These are phyloP conservation scores for Colletotrichum siamense DNA, from an alignment of 2,329 filamentous ascomycete species.

Conservation along the genomic window DNA sequence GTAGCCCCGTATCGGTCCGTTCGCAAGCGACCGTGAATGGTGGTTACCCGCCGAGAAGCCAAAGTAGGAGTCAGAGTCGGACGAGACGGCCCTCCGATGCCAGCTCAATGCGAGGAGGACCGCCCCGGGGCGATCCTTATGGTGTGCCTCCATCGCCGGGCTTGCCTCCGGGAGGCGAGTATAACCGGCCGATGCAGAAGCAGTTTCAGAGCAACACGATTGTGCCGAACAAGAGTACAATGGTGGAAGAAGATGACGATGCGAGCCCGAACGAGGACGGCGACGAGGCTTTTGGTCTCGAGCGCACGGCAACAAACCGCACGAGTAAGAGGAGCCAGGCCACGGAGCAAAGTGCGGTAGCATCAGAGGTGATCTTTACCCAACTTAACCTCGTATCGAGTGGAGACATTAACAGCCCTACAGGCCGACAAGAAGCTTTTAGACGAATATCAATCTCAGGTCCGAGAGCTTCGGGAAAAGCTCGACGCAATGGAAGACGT, in stretches of 20 bases:
- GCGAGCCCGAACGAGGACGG: slow-evolving; percentile 61
- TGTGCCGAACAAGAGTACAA: slow-evolving; percentile 95
- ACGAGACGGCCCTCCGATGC: slow-evolving; percentile 66
- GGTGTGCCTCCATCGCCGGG: slow-evolving; percentile 66
- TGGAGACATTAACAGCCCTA: slow-evolving; percentile 18
- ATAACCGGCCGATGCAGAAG: slow-evolving; percentile 80
- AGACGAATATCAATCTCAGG: slow-evolving; percentile 80
- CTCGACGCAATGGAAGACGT: slow-evolving; percentile 73
- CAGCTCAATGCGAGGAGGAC: slow-evolving; percentile 60
- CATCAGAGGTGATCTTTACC: slow-evolving; percentile 42
- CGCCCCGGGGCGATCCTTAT: slow-evolving; percentile 48
- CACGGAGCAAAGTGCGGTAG: slow-evolving; percentile 35
- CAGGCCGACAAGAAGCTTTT: slow-evolving; percentile 74
- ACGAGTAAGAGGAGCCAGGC: slow-evolving; percentile 29
- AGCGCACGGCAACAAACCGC: slow-evolving; percentile 36
- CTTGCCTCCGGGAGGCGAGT: slow-evolving; percentile 62
- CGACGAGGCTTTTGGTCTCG: slow-evolving; percentile 68
- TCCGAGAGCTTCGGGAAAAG: slow-evolving; percentile 76
- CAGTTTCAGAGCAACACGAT: slow-evolving; percentile 96
- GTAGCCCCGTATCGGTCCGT: slow-evolving; percentile 72
- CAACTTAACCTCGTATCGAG: slow-evolving; percentile 9
- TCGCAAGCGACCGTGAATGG: slow-evolving; percentile 65
- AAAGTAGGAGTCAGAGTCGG: slow-evolving; percentile 58
- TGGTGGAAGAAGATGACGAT: slow-evolving; percentile 95
- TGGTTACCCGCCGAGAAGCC: slow-evolving; percentile 54